Evolutionary conservation across 768 basidiomycete species (phyloP).

Genomic region (Russula sp.): DNA sequence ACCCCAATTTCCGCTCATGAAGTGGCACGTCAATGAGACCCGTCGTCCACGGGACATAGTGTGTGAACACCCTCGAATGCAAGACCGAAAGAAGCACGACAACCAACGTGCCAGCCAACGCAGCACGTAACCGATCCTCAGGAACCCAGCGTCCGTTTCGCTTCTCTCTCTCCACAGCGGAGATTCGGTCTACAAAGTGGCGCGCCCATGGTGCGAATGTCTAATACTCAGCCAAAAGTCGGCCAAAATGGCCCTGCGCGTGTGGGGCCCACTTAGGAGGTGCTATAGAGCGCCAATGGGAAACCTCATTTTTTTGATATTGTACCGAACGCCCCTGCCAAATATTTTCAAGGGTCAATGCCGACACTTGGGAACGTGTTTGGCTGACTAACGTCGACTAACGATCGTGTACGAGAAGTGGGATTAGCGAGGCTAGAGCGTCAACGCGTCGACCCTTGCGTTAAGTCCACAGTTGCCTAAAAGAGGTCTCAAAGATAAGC

Average conservation of each 20-base stretch:
- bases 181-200: constrained; percentile 49
- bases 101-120: constrained; percentile 38
- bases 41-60: constrained; percentile 40
- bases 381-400: constrained; percentile 36
- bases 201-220: constrained; percentile 42
- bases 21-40: constrained; percentile 53
- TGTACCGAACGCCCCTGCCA: constrained; percentile 51
- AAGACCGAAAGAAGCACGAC: constrained; percentile 49
- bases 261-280: constrained; percentile 39
- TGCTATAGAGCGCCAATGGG: constrained; percentile 47
- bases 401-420: constrained; percentile 62
- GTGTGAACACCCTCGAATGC: constrained; percentile 41
- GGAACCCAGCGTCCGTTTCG: constrained; percentile 56
- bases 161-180: constrained; percentile 33
- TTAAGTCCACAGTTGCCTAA: neutral
- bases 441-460: neutral
- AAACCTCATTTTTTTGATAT: constrained; percentile 47
- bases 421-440: constrained; percentile 40
- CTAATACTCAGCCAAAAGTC: neutral
- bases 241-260: neutral
- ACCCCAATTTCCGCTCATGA: constrained; percentile 59
- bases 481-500: neutral
- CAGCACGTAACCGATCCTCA: constrained; percentile 57
- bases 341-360: neutral
- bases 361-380: neutral